These are phyloP conservation scores for Saccharum spontaneum DNA, from an alignment of 176 grass and related monocot genomes.

Conservation along the genomic window DNA sequence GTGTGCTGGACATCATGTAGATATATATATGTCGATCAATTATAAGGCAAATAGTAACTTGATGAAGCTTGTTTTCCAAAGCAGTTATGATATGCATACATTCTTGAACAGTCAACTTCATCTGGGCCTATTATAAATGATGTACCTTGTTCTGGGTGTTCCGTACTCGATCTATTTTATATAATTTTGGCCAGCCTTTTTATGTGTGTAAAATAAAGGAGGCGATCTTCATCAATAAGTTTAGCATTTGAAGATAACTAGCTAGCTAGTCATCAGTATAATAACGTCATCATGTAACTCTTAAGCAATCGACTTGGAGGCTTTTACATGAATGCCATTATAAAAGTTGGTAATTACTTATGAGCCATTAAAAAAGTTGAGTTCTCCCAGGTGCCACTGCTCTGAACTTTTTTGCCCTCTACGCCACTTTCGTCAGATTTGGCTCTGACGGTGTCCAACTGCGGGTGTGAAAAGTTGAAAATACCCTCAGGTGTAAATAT, in stretches of 20 bases:
- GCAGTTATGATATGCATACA: too few species aligned
- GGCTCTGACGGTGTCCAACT: too few species aligned
- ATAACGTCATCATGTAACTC: neutral
- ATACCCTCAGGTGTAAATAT: too few species aligned
- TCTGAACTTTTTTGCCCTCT: too few species aligned
- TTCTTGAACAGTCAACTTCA: too few species aligned
- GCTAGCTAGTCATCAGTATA: neutral
- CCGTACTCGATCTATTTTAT: neutral
- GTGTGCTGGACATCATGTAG: constrained; percentile 21
- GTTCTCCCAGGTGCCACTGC: too few species aligned
- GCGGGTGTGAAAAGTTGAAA: too few species aligned
- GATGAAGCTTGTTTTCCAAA: neutral
- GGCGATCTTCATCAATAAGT: neutral
- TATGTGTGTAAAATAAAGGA: neutral
- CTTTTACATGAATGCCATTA: too few species aligned
- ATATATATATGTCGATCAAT: constrained; percentile 42
- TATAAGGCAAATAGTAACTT: constrained; percentile 27
- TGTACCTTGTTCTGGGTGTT: neutral
- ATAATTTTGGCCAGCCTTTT: neutral
- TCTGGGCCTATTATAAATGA: neutral
- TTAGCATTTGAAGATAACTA: constrained; percentile 1
- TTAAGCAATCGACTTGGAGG: neutral
- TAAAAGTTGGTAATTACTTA: too few species aligned
- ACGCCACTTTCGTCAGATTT: too few species aligned
- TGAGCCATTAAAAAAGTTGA: too few species aligned